Percentiles rank a stretch among this genome's conserved stretches.
Conservation (phyloP, 2,329 filamentous ascomycete species). For the Aspergillus nomiae region DNA sequence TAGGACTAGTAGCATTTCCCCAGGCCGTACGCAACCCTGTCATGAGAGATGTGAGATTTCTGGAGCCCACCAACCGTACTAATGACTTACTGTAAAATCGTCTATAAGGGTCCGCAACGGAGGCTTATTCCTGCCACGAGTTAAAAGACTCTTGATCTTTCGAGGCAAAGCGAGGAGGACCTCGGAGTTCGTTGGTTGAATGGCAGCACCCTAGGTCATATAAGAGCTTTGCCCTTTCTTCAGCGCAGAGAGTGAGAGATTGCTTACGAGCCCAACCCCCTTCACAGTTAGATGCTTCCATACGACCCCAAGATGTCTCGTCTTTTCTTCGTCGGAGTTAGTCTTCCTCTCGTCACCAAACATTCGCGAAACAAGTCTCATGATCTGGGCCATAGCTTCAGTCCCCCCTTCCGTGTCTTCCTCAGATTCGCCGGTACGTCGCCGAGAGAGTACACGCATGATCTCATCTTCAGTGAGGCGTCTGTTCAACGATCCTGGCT, state of each 20-base stretch:
- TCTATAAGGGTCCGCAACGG: constrained; percentile 68
- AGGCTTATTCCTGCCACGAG: constrained; percentile 30
- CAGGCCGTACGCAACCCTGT: constrained; percentile 44
- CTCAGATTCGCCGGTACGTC: constrained; percentile 26
- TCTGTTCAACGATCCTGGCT: neutral
- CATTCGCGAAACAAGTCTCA: constrained; percentile 66
- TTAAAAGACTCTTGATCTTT: constrained; percentile 49
- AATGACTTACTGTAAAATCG: constrained; percentile 52
- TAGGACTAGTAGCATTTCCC: constrained; percentile 59
- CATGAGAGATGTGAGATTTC: neutral
- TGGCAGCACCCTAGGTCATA: constrained; percentile 53
- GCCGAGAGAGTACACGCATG: constrained; percentile 26
- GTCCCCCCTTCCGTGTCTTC: constrained; percentile 14
- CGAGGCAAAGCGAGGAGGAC: constrained; percentile 55
- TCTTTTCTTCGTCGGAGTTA: constrained; percentile 70
- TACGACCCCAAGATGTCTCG: constrained; percentile 67
- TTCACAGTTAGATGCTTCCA: constrained; percentile 72
- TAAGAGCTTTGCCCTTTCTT: neutral
- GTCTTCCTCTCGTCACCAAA: constrained; percentile 67
- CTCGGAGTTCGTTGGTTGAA: constrained; percentile 60
- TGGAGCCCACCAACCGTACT: neutral
- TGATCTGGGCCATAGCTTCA: constrained; percentile 36
- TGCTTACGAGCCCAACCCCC: constrained; percentile 59
- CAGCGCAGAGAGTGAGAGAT: neutral
- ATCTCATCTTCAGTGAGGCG: constrained; percentile 21